A percentile compares a stretch with the other conserved stretches of the same genome.
phyloP scores from a whole-genome alignment of 2,329 filamentous ascomycete species.

The Hymenoscyphus infarciens region DNA sequence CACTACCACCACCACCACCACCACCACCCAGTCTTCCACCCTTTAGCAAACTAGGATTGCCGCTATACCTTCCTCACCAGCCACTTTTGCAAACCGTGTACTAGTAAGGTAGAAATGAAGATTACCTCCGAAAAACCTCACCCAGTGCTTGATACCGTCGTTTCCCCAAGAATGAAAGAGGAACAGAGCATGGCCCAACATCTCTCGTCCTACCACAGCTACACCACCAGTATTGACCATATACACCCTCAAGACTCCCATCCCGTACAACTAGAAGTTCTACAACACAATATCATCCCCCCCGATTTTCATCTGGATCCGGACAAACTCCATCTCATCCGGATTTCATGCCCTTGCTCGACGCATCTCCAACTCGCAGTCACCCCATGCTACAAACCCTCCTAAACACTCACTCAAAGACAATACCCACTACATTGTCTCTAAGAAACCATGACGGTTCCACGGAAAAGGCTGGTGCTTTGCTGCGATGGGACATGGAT shows the following conservation, averaged over 20 bases:
- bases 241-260: background rate
- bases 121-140: background rate
- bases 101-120: conserved; percentile 6
- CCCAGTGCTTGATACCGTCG: conserved; percentile 1
- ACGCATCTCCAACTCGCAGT: background rate
- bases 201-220: background rate
- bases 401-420: background rate
- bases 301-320: conserved; percentile 1
- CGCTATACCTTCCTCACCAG: background rate
- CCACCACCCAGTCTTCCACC: background rate
- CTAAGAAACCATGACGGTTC: conserved; percentile 6
- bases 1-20: background rate
- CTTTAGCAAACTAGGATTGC: conserved; percentile 1
- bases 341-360: background rate
- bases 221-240: conserved; percentile 1
- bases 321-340: background rate
- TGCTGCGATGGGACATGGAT: conserved; percentile 36
- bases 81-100: background rate
- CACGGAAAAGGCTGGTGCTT: conserved; percentile 30
- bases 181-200: conserved; percentile 8
- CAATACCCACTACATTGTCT: background rate
- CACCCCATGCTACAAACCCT: background rate
- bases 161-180: background rate
- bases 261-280: background rate
- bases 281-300: background rate